Evolutionary conservation across 345 rosid genomes (phyloP).

Genomic region (Camelina neglecta): DNA sequence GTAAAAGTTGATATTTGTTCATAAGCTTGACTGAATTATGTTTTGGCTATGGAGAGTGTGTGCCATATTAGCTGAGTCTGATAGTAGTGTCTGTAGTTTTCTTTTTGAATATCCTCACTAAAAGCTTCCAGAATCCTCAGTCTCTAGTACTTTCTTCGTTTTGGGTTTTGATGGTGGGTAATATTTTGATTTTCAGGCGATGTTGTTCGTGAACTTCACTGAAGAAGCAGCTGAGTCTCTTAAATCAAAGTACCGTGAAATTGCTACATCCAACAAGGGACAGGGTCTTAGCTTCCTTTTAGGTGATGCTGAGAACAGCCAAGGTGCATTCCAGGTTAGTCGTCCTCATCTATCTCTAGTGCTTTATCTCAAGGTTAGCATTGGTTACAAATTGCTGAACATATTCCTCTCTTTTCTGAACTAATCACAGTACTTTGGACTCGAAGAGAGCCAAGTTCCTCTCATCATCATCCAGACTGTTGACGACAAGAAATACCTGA

Average conservation of each 20-base stretch:
- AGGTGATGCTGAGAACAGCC: conserved; percentile 87
- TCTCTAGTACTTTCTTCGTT: conserved; percentile 8
- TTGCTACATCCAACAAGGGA: conserved; percentile 76
- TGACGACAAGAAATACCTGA: conserved; percentile 85
- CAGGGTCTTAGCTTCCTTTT: conserved; percentile 74
- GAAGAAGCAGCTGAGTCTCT: conserved; percentile 63
- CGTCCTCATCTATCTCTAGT: conserved; percentile 11
- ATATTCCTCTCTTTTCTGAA: conserved; percentile 17
- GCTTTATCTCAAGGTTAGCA: not conserved
- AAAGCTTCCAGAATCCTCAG: conserved; percentile 14
- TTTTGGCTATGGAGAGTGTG: conserved; percentile 1
- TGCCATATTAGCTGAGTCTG: conserved; percentile 14
- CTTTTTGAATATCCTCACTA: not conserved
- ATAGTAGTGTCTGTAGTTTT: not conserved
- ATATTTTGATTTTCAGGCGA: conserved; percentile 59
- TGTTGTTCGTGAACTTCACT: conserved; percentile 81
- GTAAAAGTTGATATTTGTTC: not conserved
- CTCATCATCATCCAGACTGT: conserved; percentile 72
- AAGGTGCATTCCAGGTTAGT: conserved; percentile 93
- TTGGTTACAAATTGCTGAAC: conserved; percentile 17
- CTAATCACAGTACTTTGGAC: conserved; percentile 81
- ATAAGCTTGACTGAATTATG: conserved; percentile 7
- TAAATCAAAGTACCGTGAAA: conserved; percentile 67
- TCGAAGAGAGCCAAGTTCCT: conserved; percentile 88
- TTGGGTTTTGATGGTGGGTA: conserved; percentile 27